A percentile compares a stretch with the other conserved stretches of the same genome.
Evolutionary conservation across 2,329 filamentous ascomycete species (phyloP).

Genomic region (Rutstroemia sp.): DNA sequence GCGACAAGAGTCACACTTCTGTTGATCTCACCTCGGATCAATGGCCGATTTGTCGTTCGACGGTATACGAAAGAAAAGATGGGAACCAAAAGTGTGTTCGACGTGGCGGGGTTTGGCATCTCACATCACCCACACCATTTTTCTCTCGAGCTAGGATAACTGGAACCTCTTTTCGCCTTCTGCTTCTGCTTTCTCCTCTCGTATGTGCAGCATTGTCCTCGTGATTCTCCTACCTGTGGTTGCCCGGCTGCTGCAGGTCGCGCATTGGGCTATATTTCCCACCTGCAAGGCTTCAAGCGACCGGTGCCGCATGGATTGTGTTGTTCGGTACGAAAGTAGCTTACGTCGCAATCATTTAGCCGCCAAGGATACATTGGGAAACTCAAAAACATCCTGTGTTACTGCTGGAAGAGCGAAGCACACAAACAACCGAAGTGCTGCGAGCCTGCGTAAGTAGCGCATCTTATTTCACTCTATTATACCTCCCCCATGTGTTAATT

Average conservation of each 20-base stretch:
- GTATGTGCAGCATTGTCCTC: conserved; percentile 2
- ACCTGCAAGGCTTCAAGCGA: conserved; percentile 13
- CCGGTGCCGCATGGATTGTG: conserved; percentile 12
- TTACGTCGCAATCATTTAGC: conserved; percentile 13
- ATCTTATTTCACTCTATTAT: not conserved
- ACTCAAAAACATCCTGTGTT: not conserved
- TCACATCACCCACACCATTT: not conserved
- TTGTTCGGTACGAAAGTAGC: not conserved
- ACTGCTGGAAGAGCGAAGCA: not conserved
- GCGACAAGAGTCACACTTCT: not conserved
- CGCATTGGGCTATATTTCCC: conserved; percentile 15
- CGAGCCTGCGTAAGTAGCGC: too few relatives aligned
- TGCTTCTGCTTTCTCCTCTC: not conserved
- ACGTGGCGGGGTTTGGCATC: conserved; percentile 4
- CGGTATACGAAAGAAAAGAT: not conserved
- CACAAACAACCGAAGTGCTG: too few relatives aligned
- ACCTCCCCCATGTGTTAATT: not conserved
- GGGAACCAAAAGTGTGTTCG: not conserved
- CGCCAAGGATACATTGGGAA: conserved; percentile 12
- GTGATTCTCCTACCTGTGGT: not conserved
- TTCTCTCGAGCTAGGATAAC: not conserved
- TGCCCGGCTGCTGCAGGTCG: conserved; percentile 4
- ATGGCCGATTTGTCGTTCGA: not conserved
- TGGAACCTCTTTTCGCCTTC: not conserved
- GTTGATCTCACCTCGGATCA: not conserved